Percentiles rank a stretch among this genome's conserved stretches.
Conservation (phyloP, 2,329 filamentous ascomycete species). For the Ceratocystis lukuohia region DNA sequence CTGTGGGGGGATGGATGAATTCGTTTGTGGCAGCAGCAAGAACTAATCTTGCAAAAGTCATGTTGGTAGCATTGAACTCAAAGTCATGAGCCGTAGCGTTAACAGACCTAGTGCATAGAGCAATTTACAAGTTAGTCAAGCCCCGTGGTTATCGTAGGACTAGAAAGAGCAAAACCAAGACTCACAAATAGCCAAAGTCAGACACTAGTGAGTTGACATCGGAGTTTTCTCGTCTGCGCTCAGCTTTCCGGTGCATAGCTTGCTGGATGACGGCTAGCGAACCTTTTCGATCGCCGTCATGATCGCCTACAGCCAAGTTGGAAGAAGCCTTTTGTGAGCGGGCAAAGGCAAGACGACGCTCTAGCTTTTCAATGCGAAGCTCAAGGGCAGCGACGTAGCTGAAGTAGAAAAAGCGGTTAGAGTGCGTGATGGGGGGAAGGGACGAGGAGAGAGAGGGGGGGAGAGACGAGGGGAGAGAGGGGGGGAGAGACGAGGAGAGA, state of each 20-base stretch:
- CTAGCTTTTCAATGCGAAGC: conserved; percentile 74
- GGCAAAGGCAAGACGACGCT: conserved; percentile 60
- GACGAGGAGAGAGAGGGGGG: not conserved
- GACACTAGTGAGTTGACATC: conserved; percentile 87
- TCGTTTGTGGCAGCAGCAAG: conserved; percentile 70
- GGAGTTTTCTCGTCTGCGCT: conserved; percentile 56
- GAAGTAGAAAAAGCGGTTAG: not conserved
- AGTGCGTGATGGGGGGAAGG: not conserved
- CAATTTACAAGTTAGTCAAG: not conserved
- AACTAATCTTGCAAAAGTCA: conserved; percentile 84
- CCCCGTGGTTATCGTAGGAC: not conserved
- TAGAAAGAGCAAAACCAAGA: conserved; percentile 12
- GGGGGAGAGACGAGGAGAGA: not conserved
- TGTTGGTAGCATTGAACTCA: conserved; percentile 72
- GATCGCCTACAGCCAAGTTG: conserved; percentile 32
- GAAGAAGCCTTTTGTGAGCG: conserved; percentile 58
- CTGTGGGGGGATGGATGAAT: conserved; percentile 48
- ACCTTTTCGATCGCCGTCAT: conserved; percentile 44
- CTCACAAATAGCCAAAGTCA: conserved; percentile 81
- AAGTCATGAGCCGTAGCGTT: conserved; percentile 93
- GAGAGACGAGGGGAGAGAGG: not conserved
- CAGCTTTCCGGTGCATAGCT: conserved; percentile 51
- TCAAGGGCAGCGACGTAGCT: conserved; percentile 94
- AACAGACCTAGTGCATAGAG: conserved; percentile 50
- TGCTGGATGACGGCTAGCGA: conserved; percentile 48